These are phyloP conservation scores for Epithemia pelagica DNA, from an alignment of 108 stramenopile genomes.

Conservation along the genomic window DNA sequence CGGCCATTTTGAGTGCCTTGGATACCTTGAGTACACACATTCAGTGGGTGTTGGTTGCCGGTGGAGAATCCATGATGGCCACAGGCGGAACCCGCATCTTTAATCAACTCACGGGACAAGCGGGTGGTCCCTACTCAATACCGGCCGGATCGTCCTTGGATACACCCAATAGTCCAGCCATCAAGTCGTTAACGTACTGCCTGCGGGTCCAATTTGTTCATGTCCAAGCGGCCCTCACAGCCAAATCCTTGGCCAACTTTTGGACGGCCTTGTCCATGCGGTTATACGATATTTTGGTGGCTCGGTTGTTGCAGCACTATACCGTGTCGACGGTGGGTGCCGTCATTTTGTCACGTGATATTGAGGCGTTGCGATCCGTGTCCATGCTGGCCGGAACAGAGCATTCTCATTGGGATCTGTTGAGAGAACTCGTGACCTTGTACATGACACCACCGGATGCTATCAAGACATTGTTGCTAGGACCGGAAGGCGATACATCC, in stretches of 20 bases:
- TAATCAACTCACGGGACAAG: constrained; percentile 39
- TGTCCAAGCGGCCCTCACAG: constrained; percentile 73
- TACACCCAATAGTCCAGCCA: constrained; percentile 71
- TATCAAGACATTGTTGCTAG: constrained; percentile 74
- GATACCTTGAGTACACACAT: constrained; percentile 77
- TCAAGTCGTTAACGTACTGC: constrained; percentile 77
- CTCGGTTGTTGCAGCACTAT: constrained; percentile 69
- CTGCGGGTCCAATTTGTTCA: constrained; percentile 75
- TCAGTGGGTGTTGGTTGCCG: constrained; percentile 77
- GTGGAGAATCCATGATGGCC: constrained; percentile 58
- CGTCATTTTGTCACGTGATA: constrained; percentile 73
- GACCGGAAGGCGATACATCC: constrained; percentile 74
- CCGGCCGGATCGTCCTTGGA: constrained; percentile 66
- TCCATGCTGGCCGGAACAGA: constrained; percentile 75
- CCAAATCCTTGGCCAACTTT: constrained; percentile 67
- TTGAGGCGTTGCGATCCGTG: constrained; percentile 73
- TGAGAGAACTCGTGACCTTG: constrained; percentile 69
- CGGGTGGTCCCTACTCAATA: constrained; percentile 73
- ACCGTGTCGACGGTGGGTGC: constrained; percentile 74
- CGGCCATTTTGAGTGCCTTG: constrained; percentile 62
- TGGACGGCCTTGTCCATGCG: constrained; percentile 86
- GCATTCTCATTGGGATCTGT: constrained; percentile 76
- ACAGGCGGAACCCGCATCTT: constrained; percentile 59
- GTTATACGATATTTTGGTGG: constrained; percentile 70
- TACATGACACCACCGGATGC: constrained; percentile 86